Conservation (phyloP, 2,329 filamentous ascomycete species). For the Phoma sp. region DNA sequence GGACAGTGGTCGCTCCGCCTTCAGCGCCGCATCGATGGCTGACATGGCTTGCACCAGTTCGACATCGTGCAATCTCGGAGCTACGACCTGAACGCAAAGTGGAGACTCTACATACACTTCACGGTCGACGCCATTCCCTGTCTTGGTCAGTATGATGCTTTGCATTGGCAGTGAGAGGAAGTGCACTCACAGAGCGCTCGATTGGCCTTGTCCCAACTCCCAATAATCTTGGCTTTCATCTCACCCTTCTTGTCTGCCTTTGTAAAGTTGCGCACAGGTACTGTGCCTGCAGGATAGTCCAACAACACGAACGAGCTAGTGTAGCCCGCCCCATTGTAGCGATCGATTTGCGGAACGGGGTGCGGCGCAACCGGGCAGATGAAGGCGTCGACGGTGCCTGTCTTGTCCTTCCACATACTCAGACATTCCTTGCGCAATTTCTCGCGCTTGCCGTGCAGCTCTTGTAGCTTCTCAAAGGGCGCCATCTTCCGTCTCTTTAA, state of each 20-base stretch:
- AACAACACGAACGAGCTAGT: constrained; percentile 66
- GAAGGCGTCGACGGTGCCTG: constrained; percentile 62
- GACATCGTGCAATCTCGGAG: constrained; percentile 61
- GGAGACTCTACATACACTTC: constrained; percentile 61
- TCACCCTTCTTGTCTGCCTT: constrained; percentile 59
- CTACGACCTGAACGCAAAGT: constrained; percentile 63
- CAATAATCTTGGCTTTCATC: constrained; percentile 50
- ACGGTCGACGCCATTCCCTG: constrained; percentile 57
- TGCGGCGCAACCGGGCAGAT: constrained; percentile 69
- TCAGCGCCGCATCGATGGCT: constrained; percentile 57
- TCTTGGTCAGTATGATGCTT: constrained; percentile 3
- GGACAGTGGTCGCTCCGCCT: constrained; percentile 8
- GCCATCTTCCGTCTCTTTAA: constrained; percentile 57
- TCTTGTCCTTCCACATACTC: constrained; percentile 60
- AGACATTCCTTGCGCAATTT: constrained; percentile 63
- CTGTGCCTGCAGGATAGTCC: constrained; percentile 64
- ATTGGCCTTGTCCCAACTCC: constrained; percentile 67
- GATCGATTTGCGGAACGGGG: constrained; percentile 66
- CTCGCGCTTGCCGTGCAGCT: constrained; percentile 60
- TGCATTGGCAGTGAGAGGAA: background rate
- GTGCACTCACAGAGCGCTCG: constrained; percentile 58
- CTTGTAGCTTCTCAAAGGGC: constrained; percentile 55
- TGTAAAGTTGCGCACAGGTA: constrained; percentile 61
- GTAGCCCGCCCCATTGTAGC: constrained; percentile 68
- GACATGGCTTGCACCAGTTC: constrained; percentile 60